Evolutionary conservation across 768 basidiomycete genomes (phyloP).

Genomic region (Mycena crocata): DNA sequence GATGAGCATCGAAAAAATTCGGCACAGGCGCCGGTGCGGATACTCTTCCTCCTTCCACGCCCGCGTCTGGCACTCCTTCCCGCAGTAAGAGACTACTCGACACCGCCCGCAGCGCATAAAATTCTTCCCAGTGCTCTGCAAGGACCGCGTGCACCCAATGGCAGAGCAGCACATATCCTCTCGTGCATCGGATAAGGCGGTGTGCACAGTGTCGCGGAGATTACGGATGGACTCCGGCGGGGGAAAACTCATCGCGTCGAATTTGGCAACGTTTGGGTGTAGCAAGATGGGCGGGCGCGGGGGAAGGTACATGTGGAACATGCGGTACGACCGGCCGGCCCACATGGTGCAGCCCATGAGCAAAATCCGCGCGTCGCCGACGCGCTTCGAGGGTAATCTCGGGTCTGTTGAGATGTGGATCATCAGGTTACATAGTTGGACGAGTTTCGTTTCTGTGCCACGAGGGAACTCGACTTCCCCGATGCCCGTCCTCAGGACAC

Average conservation of each 20-base stretch:
- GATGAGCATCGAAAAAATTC: conserved; percentile 18
- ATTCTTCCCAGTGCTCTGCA: conserved; percentile 21
- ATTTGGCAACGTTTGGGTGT: conserved; percentile 9
- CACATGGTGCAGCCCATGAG: neutral
- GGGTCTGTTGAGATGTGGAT: conserved; percentile 24
- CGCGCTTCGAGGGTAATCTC: neutral
- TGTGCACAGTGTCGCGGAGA: neutral
- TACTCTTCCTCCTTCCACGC: conserved; percentile 21
- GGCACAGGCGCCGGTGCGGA: conserved; percentile 20
- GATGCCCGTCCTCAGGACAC: neutral
- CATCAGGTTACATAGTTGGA: conserved; percentile 20
- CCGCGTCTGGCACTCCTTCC: conserved; percentile 21
- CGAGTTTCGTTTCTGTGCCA: conserved; percentile 27
- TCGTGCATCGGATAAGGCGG: neutral
- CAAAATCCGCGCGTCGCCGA: neutral
- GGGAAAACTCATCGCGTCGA: conserved; percentile 17
- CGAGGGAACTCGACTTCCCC: conserved; percentile 8
- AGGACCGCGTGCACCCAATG: conserved; percentile 15
- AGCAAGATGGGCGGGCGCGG: conserved; percentile 25
- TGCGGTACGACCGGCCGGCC: conserved; percentile 20
- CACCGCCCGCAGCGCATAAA: conserved; percentile 24
- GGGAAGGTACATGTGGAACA: conserved; percentile 28
- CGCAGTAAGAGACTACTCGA: conserved; percentile 20
- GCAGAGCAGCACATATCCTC: conserved; percentile 21
- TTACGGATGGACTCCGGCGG: conserved; percentile 13